Evolutionary conservation across 1,139 yeast genomes (phyloP).

Genomic region (Wickerhamomyces sp.): DNA sequence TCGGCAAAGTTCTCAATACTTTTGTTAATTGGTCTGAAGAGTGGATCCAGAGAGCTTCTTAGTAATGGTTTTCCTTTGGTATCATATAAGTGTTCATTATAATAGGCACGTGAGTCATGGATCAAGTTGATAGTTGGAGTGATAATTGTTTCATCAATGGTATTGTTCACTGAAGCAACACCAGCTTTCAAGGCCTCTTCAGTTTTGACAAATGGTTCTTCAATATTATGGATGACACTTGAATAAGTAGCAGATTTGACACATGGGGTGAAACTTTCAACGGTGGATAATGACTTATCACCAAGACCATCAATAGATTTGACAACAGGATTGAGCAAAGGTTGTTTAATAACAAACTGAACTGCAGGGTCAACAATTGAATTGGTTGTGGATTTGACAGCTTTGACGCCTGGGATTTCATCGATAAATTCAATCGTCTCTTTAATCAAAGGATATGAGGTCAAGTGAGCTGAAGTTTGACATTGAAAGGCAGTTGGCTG

Average conservation of each 20-base stretch:
- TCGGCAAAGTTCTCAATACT: slow-evolving; percentile 42
- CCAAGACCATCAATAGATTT: slow-evolving; percentile 31
- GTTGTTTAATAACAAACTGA: slow-evolving; percentile 23
- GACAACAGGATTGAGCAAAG: slow-evolving; percentile 31
- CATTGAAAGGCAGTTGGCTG: background rate
- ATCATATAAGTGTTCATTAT: slow-evolving; percentile 42
- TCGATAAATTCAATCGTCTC: slow-evolving; percentile 35
- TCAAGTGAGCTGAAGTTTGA: slow-evolving; percentile 19
- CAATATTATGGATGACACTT: slow-evolving; percentile 24
- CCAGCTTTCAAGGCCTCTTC: slow-evolving; percentile 25
- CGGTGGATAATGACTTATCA: slow-evolving; percentile 25
- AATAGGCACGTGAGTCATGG: slow-evolving; percentile 36
- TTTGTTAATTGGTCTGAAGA: slow-evolving; percentile 56
- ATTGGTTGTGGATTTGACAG: slow-evolving; percentile 35
- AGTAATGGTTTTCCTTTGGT: slow-evolving; percentile 58
- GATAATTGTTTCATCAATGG: slow-evolving; percentile 28
- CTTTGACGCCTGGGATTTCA: slow-evolving; percentile 33
- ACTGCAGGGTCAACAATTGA: slow-evolving; percentile 36
- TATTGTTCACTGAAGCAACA: slow-evolving; percentile 21
- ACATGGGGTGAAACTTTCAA: slow-evolving; percentile 30
- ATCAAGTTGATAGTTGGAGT: slow-evolving; percentile 41
- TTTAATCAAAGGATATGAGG: slow-evolving; percentile 36
- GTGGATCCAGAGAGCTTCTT: slow-evolving; percentile 57
- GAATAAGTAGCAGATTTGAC: slow-evolving; percentile 29
- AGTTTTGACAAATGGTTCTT: slow-evolving; percentile 26